phyloP scores from a whole-genome alignment of 441 rosid genomes.

The Erodium moschatum region DNA sequence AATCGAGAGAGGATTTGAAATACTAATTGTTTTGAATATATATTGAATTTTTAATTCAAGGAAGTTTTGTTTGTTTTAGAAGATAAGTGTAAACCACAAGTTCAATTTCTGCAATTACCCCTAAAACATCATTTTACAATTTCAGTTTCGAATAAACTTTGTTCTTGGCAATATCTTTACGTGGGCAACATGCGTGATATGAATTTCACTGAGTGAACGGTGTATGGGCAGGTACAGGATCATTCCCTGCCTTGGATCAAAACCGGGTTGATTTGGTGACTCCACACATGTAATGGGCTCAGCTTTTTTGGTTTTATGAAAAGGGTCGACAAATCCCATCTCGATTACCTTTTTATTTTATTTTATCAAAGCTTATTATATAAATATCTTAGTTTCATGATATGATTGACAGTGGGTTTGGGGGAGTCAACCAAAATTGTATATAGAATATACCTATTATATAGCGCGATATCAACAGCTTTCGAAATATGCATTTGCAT shows the following conservation, averaged over 20 bases:
- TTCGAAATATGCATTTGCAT: too few species aligned
- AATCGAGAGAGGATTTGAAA: too few species aligned
- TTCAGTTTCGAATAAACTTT: neutral
- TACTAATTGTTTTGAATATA: too few species aligned
- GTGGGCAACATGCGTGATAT: neutral
- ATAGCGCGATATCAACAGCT: too few species aligned
- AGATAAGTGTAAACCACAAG: too few species aligned
- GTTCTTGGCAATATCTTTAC: neutral
- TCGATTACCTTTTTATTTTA: neutral
- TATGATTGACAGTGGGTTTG: neutral
- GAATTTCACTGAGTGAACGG: neutral
- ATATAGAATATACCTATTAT: too few species aligned
- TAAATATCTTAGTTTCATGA: neutral
- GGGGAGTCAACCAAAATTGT: too few species aligned
- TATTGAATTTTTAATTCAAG: too few species aligned
- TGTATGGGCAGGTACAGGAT: neutral
- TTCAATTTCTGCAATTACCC: too few species aligned
- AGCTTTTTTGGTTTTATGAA: neutral
- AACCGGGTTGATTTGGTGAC: neutral
- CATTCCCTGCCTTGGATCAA: neutral
- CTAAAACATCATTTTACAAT: too few species aligned
- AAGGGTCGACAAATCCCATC: neutral
- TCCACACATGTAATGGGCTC: neutral
- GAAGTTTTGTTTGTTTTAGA: too few species aligned
- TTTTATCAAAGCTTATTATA: neutral